phyloP scores from a whole-genome alignment of 208 protist genomes.

The Jaenimonas drosophilae region DNA sequence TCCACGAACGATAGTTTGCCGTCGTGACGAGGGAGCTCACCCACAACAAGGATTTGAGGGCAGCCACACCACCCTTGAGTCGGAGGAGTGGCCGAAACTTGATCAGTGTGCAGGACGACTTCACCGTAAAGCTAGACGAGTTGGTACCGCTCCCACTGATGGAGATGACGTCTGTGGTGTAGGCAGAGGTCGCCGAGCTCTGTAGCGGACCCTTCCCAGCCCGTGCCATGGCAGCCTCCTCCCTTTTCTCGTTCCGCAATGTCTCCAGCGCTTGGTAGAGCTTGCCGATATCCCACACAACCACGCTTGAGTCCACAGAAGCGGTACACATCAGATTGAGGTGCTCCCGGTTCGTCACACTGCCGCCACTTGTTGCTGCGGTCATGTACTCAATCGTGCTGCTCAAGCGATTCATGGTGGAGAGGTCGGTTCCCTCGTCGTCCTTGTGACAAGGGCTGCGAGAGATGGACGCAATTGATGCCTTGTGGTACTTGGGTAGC shows the following conservation, averaged over 20 bases:
- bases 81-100: conserved; percentile 71
- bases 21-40: conserved; percentile 63
- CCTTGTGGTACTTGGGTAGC: conserved; percentile 71
- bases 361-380: background rate
- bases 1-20: conserved; percentile 17
- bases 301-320: conserved; percentile 69
- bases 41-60: conserved; percentile 64
- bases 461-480: conserved; percentile 52
- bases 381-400: conserved; percentile 27
- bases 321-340: conserved; percentile 76
- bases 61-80: conserved; percentile 72
- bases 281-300: conserved; percentile 75
- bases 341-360: conserved; percentile 36
- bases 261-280: conserved; percentile 69
- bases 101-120: conserved; percentile 61
- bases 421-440: conserved; percentile 20
- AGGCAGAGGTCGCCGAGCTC: conserved; percentile 2
- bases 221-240: background rate
- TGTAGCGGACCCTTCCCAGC: no score
- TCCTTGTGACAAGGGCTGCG: conserved; percentile 65
- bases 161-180: conserved; percentile 52
- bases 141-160: conserved; percentile 22
- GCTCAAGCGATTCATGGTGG: conserved; percentile 45
- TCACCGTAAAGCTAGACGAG: conserved; percentile 18
- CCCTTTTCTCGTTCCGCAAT: conserved; percentile 10